Conservation (phyloP, 352 stramenopile species). For the Globisporangium parvum region DNA sequence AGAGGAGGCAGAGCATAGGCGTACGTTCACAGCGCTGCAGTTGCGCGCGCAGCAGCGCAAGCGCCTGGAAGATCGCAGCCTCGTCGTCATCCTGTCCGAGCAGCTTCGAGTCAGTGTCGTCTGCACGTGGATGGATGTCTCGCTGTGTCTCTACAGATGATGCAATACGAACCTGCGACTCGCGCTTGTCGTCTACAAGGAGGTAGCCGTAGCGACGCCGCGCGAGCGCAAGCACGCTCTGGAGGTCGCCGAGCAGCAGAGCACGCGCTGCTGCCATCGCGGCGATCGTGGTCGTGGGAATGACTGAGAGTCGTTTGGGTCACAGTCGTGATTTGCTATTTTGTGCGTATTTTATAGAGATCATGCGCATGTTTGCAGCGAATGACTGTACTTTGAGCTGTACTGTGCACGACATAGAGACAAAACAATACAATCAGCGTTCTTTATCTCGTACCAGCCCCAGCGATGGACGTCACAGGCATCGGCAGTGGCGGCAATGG, state of each 20-base stretch:
- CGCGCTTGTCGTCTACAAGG: slow-evolving; percentile 16
- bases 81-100: slow-evolving; percentile 38
- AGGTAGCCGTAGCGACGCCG: slow-evolving; percentile 49
- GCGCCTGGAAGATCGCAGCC: slow-evolving; percentile 52
- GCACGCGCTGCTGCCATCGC: slow-evolving; percentile 25
- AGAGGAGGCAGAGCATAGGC: not conserved
- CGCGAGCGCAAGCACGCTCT: slow-evolving; percentile 61
- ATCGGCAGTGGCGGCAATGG: not conserved
- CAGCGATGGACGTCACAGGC: not conserved
- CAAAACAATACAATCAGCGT: not conserved
- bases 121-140: not conserved
- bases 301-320: not conserved
- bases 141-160: too few species aligned
- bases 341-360: not conserved
- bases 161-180: slow-evolving; percentile 11
- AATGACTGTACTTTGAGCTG: too few species aligned
- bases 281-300: not conserved
- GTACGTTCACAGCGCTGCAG: slow-evolving; percentile 56
- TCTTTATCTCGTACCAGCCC: not conserved
- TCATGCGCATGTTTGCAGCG: too few species aligned
- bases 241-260: slow-evolving; percentile 67
- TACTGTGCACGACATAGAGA: not conserved
- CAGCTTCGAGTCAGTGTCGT: not conserved
- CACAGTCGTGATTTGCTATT: not conserved
- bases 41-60: slow-evolving; percentile 48